Percentiles rank a stretch among this genome's conserved stretches.
These are phyloP conservation scores for Medicago arabica DNA, from an alignment of 306 rosid genomes.

Conservation along the genomic window DNA sequence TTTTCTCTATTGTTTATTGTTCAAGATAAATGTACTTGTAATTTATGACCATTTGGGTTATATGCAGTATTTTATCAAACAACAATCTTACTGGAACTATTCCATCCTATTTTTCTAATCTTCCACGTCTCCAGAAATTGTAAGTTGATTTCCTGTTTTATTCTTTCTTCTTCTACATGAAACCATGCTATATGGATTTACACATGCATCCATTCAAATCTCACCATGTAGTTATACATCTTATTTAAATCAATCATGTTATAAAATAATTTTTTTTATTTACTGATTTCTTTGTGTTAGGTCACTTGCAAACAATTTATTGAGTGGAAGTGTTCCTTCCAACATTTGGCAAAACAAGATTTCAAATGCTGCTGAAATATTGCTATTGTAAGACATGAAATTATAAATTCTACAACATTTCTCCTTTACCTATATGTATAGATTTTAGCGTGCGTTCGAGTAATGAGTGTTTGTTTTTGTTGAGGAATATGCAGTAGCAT, in stretches of 20 bases:
- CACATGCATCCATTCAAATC: no score
- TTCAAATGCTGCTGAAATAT: conserved; percentile 44
- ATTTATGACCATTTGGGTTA: neutral
- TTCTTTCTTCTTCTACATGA: conserved; percentile 3
- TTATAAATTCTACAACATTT: conserved; percentile 20
- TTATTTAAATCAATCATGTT: conserved; percentile 22
- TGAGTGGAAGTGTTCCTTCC: conserved; percentile 72
- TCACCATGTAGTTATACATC: neutral
- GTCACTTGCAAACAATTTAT: conserved; percentile 79
- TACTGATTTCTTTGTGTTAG: conserved; percentile 57
- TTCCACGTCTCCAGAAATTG: conserved; percentile 77
- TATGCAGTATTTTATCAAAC: conserved; percentile 73
- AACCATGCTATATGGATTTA: neutral
- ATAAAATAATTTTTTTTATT: conserved; percentile 11
- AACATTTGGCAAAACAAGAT: conserved; percentile 67
- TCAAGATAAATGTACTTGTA: neutral
- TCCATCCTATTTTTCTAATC: conserved; percentile 67
- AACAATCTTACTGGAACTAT: conserved; percentile 71
- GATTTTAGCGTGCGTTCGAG: neutral
- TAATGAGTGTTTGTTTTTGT: neutral
- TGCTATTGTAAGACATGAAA: conserved; percentile 66
- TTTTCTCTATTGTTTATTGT: neutral
- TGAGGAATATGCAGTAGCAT: neutral
- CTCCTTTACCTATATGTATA: conserved; percentile 19
- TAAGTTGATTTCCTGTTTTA: conserved; percentile 49